phyloP scores from a whole-genome alignment of 768 basidiomycete genomes.

The Phlebiopsis gigantea region DNA sequence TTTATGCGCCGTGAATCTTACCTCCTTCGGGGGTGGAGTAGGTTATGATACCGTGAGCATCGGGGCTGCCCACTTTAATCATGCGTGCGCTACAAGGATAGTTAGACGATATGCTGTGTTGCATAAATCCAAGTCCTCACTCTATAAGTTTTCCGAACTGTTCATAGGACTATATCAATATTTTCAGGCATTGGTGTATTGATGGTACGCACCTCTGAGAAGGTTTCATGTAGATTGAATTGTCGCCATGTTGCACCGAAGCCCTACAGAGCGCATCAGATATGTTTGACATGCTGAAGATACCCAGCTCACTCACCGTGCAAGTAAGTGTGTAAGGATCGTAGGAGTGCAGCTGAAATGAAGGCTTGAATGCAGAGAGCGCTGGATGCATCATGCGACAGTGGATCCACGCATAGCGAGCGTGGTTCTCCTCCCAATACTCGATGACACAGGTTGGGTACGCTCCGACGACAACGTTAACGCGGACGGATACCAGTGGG shows the following conservation, averaged over 20 bases:
- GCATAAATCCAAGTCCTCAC: not conserved
- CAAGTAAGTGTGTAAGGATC: constrained; percentile 6
- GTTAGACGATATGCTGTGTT: not conserved
- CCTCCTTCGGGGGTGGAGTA: not conserved
- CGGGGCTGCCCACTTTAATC: not conserved
- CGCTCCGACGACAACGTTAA: not conserved
- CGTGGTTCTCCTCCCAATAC: constrained; percentile 9
- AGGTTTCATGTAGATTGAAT: not conserved
- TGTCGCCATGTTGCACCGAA: not conserved
- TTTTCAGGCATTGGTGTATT: not conserved
- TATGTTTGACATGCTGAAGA: not conserved
- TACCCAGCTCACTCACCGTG: constrained; percentile 1
- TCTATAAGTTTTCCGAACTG: not conserved
- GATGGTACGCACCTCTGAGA: not conserved
- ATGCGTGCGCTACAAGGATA: not conserved
- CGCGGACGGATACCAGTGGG: constrained; percentile 4
- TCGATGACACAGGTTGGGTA: constrained; percentile 2
- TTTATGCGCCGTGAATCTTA: not conserved
- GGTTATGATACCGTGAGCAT: not conserved
- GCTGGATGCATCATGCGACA: not conserved
- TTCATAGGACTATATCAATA: too few relatives aligned
- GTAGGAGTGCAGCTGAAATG: constrained; percentile 2
- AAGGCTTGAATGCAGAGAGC: not conserved
- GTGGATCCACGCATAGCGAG: not conserved
- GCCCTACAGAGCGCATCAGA: not conserved